Conservation (phyloP, 2,329 filamentous ascomycete genomes). For the Aureobasidium sp. region DNA sequence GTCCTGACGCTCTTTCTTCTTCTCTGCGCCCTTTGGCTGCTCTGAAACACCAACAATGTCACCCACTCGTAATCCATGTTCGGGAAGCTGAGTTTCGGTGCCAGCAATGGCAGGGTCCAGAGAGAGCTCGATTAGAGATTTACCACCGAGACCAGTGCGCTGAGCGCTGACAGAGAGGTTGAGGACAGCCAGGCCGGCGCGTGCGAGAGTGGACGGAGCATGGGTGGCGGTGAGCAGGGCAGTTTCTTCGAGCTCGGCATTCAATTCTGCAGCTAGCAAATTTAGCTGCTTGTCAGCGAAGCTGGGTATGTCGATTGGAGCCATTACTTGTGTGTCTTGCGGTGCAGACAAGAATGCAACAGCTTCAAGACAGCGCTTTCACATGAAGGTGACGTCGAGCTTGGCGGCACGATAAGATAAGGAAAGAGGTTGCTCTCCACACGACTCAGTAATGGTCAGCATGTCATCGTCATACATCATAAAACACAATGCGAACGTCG, state of each 20-base stretch:
- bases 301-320: conserved; percentile 48
- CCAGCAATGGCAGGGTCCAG: conserved; percentile 62
- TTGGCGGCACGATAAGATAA: conserved; percentile 10
- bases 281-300: conserved; percentile 66
- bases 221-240: conserved; percentile 59
- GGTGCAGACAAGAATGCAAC: neutral
- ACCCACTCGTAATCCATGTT: conserved; percentile 68
- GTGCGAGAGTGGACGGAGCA: conserved; percentile 61
- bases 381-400: conserved; percentile 1
- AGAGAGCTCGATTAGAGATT: conserved; percentile 74
- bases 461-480: neutral
- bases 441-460: neutral
- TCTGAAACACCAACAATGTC: conserved; percentile 73
- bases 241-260: conserved; percentile 65
- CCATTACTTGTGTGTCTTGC: conserved; percentile 1
- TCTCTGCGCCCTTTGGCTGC: conserved; percentile 63
- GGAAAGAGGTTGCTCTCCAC: neutral
- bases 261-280: conserved; percentile 64
- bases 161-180: conserved; percentile 68
- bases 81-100: conserved; percentile 47
- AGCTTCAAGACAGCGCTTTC: neutral
- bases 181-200: conserved; percentile 69
- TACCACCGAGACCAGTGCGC: conserved; percentile 86
- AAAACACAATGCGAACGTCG: conserved; percentile 17
- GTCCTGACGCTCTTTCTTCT: conserved; percentile 65